Conservation (phyloP, 208 protist genomes). For the Giardia muris region DNA sequence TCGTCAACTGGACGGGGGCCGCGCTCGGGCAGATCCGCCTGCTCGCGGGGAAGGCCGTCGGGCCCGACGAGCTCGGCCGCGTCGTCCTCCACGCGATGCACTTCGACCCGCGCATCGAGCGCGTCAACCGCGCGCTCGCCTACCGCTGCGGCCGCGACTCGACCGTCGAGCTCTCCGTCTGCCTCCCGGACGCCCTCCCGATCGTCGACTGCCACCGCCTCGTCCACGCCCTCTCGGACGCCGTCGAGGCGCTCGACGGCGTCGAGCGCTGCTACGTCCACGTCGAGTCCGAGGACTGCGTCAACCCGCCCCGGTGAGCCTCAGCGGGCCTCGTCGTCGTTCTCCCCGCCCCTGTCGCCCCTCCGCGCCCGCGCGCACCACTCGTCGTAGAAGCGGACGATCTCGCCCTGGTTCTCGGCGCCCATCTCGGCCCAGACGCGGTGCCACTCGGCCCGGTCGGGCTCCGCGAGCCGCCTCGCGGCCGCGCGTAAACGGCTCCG, state of each 20-base stretch:
- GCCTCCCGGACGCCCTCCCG: neutral
- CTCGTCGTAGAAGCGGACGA: neutral
- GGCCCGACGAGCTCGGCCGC: neutral
- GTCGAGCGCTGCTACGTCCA: constrained; percentile 18
- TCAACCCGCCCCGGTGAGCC: neutral
- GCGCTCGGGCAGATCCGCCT: neutral
- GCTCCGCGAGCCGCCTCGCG: neutral
- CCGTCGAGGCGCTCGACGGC: neutral
- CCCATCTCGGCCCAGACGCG: neutral
- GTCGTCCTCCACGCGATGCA: neutral
- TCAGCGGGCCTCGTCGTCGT: neutral
- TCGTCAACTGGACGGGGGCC: neutral
- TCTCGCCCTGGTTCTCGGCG: neutral
- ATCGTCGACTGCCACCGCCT: neutral
- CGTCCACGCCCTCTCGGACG: neutral
- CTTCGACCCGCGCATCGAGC: neutral
- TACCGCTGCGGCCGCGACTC: neutral
- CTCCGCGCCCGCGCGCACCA: neutral
- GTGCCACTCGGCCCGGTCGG: neutral
- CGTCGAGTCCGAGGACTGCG: neutral
- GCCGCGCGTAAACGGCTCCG: neutral
- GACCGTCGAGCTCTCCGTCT: neutral
- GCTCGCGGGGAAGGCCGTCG: neutral
- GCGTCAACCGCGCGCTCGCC: neutral
- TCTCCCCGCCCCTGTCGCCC: neutral